A percentile compares a stretch with the other conserved stretches of the same genome.
Evolutionary conservation across 106 monocot species (phyloP).

Genomic region (Alisma plantagoaquatica): DNA sequence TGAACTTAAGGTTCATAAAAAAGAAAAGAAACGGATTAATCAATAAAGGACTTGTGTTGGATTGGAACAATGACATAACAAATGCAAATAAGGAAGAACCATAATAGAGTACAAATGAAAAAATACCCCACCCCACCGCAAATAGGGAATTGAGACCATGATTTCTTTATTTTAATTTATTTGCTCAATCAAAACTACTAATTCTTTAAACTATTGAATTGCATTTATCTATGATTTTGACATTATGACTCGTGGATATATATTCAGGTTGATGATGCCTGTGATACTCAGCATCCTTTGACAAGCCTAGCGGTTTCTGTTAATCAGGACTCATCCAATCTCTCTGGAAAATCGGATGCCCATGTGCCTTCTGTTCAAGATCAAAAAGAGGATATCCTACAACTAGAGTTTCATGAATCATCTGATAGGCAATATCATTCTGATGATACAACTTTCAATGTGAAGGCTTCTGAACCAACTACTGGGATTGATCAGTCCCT

Average conservation of each 20-base stretch:
- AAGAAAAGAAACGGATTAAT: too few species aligned
- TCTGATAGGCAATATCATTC: constrained; percentile 19
- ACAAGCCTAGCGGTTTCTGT: constrained; percentile 17
- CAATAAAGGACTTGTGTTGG: too few species aligned
- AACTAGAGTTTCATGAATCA: constrained; percentile 14
- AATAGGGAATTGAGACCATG: too few species aligned
- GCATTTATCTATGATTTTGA: not conserved
- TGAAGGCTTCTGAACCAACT: constrained; percentile 22
- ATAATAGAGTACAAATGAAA: too few species aligned
- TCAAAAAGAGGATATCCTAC: constrained; percentile 14
- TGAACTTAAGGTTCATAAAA: too few species aligned
- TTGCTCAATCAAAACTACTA: not conserved
- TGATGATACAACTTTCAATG: constrained; percentile 13
- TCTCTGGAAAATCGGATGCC: constrained; percentile 3
- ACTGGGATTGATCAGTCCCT: constrained; percentile 25
- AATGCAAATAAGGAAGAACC: too few species aligned
- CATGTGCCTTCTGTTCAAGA: not conserved
- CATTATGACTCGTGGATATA: not conserved
- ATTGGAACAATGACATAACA: too few species aligned
- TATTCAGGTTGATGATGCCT: constrained; percentile 4
- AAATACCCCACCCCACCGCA: too few species aligned
- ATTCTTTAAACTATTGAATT: not conserved
- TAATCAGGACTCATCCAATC: constrained; percentile 10
- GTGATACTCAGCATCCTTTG: constrained; percentile 14
- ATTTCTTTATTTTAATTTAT: too few species aligned